Evolutionary conservation across 441 rosid genomes (phyloP).

Genomic region (Capsella rubella): DNA sequence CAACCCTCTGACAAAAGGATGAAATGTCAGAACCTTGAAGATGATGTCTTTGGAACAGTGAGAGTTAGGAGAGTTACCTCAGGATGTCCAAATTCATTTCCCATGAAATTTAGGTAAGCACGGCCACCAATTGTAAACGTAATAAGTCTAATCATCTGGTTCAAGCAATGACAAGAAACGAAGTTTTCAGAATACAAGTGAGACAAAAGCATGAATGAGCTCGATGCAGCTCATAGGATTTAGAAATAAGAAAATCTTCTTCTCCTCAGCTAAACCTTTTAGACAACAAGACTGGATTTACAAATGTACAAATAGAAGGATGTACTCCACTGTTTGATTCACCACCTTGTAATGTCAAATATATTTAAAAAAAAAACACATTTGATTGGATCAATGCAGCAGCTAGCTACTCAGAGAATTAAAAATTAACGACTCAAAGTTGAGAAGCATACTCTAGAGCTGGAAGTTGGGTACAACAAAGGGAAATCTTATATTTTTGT

Average conservation of each 20-base stretch:
- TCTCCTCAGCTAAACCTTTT: constrained; percentile 6
- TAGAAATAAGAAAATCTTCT: constrained; percentile 14
- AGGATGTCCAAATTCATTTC: constrained; percentile 99
- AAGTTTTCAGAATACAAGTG: constrained; percentile 31
- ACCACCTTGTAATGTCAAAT: constrained; percentile 9
- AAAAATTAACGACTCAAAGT: neutral
- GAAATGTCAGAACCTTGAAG: constrained; percentile 44
- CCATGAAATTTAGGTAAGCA: constrained; percentile 97
- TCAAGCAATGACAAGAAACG: constrained; percentile 41
- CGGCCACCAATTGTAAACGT: constrained; percentile 83
- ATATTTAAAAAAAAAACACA: neutral
- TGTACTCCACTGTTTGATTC: constrained; percentile 1
- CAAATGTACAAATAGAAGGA: constrained; percentile 25
- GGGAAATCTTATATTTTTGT: neutral
- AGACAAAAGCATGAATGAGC: constrained; percentile 24
- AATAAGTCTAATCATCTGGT: constrained; percentile 89
- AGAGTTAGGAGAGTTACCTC: constrained; percentile 55
- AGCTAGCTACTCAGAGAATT: constrained; percentile 1
- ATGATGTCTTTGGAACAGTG: constrained; percentile 30
- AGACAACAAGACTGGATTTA: constrained; percentile 19
- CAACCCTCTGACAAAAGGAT: constrained; percentile 70
- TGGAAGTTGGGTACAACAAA: constrained; percentile 25
- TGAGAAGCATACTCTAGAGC: neutral
- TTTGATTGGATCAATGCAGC: constrained; percentile 5
- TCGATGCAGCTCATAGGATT: constrained; percentile 10